These are phyloP conservation scores for Wickerhamomyces rabaulensis DNA, from an alignment of 805 yeast species.

Conservation along the genomic window DNA sequence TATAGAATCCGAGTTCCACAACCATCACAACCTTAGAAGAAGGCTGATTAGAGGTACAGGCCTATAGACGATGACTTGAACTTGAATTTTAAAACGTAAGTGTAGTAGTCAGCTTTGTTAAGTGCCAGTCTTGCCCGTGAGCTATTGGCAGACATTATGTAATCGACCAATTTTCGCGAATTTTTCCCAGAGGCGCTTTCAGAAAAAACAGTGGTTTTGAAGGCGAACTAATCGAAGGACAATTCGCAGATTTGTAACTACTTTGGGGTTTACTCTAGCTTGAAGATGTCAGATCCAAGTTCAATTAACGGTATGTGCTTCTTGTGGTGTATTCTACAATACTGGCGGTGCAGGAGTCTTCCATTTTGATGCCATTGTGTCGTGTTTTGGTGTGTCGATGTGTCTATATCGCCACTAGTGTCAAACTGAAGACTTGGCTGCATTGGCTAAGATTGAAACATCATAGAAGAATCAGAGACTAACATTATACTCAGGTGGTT, in stretches of 20 bases:
- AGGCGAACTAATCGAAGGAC: not conserved
- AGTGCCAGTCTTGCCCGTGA: too few species aligned
- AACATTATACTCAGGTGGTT: slow-evolving; percentile 55
- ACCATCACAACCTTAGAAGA: not conserved
- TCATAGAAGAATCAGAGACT: slow-evolving; percentile 4
- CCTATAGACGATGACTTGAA: not conserved
- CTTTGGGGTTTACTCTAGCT: not conserved
- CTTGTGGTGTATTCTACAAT: too few species aligned
- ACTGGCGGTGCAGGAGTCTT: too few species aligned
- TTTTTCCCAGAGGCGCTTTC: too few species aligned
- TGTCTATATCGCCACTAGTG: not conserved
- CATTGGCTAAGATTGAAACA: not conserved
- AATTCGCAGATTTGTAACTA: not conserved
- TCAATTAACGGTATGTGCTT: slow-evolving; percentile 61
- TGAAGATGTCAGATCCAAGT: slow-evolving; percentile 68
- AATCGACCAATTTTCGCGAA: not conserved
- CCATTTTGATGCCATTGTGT: not conserved
- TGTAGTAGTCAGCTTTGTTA: too few species aligned
- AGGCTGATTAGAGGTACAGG: not conserved
- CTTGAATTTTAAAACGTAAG: too few species aligned
- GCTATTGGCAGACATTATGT: too few species aligned
- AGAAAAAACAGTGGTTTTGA: not conserved
- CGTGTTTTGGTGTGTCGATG: not conserved
- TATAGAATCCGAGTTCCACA: not conserved
- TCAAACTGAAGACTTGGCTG: not conserved